These are phyloP conservation scores for Alternaria brassicicola DNA, from an alignment of 2,329 filamentous ascomycete genomes.

Conservation along the genomic window DNA sequence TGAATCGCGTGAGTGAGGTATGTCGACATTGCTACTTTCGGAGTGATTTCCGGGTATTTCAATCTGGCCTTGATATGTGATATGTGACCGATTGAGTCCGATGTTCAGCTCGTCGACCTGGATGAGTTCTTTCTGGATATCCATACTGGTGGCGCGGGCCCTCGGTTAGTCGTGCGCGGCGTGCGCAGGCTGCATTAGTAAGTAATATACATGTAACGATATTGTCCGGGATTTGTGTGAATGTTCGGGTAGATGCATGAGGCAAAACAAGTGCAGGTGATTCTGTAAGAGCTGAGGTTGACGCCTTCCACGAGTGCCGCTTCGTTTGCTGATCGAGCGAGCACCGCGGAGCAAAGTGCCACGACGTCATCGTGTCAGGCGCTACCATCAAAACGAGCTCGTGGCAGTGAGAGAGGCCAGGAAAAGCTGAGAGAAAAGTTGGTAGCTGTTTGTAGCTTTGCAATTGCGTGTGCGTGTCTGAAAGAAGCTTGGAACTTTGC, in stretches of 20 bases:
- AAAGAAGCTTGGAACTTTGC: background rate
- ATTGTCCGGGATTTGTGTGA: background rate
- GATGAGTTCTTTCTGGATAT: slow-evolving; percentile 30
- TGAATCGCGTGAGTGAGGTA: background rate
- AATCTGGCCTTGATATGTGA: slow-evolving; percentile 18
- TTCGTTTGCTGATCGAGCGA: background rate
- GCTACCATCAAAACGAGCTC: background rate
- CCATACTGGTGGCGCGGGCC: slow-evolving; percentile 21
- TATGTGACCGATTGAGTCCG: slow-evolving; percentile 23
- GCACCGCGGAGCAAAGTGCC: background rate
- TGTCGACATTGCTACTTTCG: slow-evolving; percentile 35
- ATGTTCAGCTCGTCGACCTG: slow-evolving; percentile 12
- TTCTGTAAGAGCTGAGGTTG: background rate
- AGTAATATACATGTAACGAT: background rate
- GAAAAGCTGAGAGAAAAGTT: background rate
- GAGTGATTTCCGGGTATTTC: slow-evolving; percentile 7
- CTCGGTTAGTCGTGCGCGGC: background rate
- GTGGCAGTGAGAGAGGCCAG: background rate
- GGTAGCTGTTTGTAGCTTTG: background rate
- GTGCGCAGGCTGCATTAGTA: background rate
- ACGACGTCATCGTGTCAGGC: background rate
- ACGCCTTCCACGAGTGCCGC: background rate
- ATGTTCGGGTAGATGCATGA: background rate
- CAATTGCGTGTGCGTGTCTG: background rate
- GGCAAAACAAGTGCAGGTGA: background rate